Conservation (phyloP, 805 yeast species). For the Scheffersomyces lignosus region DNA sequence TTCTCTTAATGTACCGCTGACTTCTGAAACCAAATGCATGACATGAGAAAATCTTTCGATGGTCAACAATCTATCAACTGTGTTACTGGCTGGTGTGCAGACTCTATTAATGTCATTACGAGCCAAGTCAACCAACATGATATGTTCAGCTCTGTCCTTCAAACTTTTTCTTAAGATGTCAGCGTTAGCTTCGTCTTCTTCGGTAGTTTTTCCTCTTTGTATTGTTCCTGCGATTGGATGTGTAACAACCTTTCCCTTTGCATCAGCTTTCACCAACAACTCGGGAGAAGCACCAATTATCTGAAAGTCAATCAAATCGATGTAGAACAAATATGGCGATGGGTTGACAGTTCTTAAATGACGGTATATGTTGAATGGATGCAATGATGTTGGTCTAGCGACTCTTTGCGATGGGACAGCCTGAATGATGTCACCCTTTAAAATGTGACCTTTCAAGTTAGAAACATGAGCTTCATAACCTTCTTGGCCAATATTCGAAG, state of each 20-base stretch:
- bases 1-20: constrained; percentile 81
- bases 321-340: constrained; percentile 93
- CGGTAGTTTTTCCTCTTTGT: constrained; percentile 82
- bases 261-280: constrained; percentile 78
- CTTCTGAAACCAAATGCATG: constrained; percentile 94
- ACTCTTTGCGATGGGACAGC: constrained; percentile 98
- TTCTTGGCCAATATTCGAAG: constrained; percentile 88
- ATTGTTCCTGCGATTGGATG: constrained; percentile 99
- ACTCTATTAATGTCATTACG: constrained; percentile 94
- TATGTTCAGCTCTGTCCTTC: constrained; percentile 97
- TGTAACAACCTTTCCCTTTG: constrained; percentile 71
- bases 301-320: constrained; percentile 89
- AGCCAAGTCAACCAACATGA: constrained; percentile 97
- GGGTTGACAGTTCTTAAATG: constrained; percentile 96
- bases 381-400: constrained; percentile 90
- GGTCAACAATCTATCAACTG: constrained; percentile 83
- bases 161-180: constrained; percentile 66
- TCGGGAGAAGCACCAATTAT: constrained; percentile 98
- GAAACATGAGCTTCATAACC: constrained; percentile 88
- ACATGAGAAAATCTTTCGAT: constrained; percentile 96
- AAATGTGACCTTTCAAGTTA: constrained; percentile 73
- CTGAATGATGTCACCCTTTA: constrained; percentile 92
- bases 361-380: constrained; percentile 94
- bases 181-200: constrained; percentile 89
- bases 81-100: constrained; percentile 83